Evolutionary conservation across 1,284 basidiomycete species (phyloP).

Genomic region (Cystobasidiaceae sp.): DNA sequence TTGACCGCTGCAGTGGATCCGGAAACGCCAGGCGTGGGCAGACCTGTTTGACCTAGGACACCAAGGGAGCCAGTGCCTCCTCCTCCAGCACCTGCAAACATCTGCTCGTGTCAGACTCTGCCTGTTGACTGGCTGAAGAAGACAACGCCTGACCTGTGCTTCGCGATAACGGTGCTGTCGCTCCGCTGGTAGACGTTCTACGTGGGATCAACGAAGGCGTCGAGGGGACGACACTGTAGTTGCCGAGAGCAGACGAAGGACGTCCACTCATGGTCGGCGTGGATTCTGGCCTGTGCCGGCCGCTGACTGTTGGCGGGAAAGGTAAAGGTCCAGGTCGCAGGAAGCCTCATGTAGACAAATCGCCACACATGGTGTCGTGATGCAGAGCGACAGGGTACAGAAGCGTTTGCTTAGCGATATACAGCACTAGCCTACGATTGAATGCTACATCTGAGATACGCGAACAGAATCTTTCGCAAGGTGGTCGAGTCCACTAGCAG

Average conservation of each 20-base stretch:
- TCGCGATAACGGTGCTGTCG: slow-evolving; percentile 3
- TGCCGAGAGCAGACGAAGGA: slow-evolving; percentile 1
- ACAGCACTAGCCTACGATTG: too few species aligned
- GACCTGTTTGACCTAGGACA: not conserved
- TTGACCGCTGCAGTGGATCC: slow-evolving; percentile 5
- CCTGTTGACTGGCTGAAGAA: not conserved
- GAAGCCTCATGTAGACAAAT: too few species aligned
- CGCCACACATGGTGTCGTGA: too few species aligned
- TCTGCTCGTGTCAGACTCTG: not conserved
- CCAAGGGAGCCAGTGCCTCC: not conserved
- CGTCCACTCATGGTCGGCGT: not conserved
- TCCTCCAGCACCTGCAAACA: not conserved
- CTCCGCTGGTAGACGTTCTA: not conserved
- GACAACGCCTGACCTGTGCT: slow-evolving; percentile 1
- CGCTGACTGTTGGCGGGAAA: too few species aligned
- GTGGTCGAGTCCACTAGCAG: too few species aligned
- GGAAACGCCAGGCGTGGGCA: not conserved
- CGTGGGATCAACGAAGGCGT: slow-evolving; percentile 10
- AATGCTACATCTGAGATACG: too few species aligned
- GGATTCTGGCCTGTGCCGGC: too few species aligned
- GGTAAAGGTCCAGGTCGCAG: too few species aligned
- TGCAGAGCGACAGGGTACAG: too few species aligned
- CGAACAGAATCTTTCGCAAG: too few species aligned
- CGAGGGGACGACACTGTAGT: not conserved
- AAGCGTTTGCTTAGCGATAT: too few species aligned